A percentile compares a stretch with the other conserved stretches of the same genome.
These are phyloP conservation scores for Centrapalus pauciflorus DNA, from an alignment of 129 eudicot genomes.

Conservation along the genomic window DNA sequence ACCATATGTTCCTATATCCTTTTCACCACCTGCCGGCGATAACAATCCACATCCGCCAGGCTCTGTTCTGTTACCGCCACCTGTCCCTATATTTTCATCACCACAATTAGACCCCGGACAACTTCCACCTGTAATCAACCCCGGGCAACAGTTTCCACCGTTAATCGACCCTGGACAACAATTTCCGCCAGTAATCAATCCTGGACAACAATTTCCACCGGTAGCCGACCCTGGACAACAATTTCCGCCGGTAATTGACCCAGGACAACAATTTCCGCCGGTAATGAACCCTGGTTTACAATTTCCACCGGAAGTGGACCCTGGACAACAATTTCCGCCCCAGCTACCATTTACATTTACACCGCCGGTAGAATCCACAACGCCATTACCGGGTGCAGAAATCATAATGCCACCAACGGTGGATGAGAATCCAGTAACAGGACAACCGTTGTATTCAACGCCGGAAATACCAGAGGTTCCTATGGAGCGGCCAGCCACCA, in stretches of 20 bases:
- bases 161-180: constrained; percentile 9
- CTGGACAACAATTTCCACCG: constrained; percentile 18
- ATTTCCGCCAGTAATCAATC: constrained; percentile 12
- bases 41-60: constrained; percentile 26
- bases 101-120: constrained; percentile 13
- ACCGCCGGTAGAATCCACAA: constrained; percentile 13
- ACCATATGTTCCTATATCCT: constrained; percentile 25
- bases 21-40: constrained; percentile 16
- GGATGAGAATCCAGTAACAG: constrained; percentile 14
- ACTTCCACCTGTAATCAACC: constrained; percentile 8
- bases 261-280: constrained; percentile 7
- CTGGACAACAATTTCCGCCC: constrained; percentile 27
- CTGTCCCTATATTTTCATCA: constrained; percentile 29
- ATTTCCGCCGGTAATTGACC: constrained; percentile 2
- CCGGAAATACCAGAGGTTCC: constrained; percentile 9
- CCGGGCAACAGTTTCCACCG: constrained; percentile 19
- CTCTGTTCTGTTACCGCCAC: constrained; percentile 25
- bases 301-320: constrained; percentile 10
- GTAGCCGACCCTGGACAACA: constrained; percentile 1
- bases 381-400: constrained; percentile 16
- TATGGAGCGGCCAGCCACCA: neutral
- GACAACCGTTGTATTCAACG: constrained; percentile 8
- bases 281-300: neutral
- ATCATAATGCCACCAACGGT: constrained; percentile 24
- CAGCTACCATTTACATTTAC: constrained; percentile 11